phyloP scores from a whole-genome alignment of 2,329 filamentous ascomycete genomes.

The Alternaria ventricosa region DNA sequence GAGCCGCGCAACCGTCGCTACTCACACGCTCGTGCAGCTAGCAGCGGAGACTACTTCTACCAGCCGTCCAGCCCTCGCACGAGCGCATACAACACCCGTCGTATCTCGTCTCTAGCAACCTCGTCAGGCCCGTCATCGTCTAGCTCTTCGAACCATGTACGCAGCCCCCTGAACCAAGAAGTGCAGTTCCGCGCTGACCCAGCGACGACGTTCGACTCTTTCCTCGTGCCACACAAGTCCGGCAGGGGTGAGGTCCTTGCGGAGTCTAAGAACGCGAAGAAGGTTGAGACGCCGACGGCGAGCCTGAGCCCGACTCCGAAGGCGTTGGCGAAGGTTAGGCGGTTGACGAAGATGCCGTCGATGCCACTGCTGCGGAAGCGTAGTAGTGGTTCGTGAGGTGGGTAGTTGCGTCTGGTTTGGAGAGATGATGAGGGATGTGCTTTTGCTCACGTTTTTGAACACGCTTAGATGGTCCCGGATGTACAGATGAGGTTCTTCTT shows the following conservation, averaged over 20 bases:
- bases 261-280: constrained; percentile 16
- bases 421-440: neutral
- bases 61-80: neutral
- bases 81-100: neutral
- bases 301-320: neutral
- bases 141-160: constrained; percentile 6
- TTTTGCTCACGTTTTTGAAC: neutral
- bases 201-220: constrained; percentile 32
- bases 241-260: constrained; percentile 35
- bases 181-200: constrained; percentile 13
- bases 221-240: constrained; percentile 33
- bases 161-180: constrained; percentile 19
- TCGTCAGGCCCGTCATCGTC: neutral
- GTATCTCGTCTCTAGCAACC: neutral
- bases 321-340: neutral
- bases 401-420: neutral
- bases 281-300: neutral
- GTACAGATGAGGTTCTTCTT: neutral
- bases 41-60: constrained; percentile 18
- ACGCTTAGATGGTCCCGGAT: neutral
- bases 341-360: constrained; percentile 1
- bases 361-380: neutral
- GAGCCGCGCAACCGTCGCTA: neutral
- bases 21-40: constrained; percentile 5
- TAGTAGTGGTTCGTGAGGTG: neutral